Percentiles rank a stretch among this genome's conserved stretches.
Evolutionary conservation across 768 basidiomycete genomes (phyloP).

Genomic region (Auricularia heimuer): DNA sequence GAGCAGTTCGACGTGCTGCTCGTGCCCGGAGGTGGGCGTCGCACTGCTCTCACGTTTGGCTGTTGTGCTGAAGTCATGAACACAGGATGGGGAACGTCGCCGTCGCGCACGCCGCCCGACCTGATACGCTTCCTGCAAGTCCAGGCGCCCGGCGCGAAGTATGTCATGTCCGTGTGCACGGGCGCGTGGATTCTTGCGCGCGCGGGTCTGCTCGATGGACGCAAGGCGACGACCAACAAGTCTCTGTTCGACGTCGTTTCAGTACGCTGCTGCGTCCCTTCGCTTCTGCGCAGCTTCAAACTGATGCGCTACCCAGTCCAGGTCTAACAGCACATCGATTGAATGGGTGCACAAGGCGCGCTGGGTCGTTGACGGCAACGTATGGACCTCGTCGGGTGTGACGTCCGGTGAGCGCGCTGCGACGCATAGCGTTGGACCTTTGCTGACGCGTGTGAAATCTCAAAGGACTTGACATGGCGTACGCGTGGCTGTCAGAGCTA

Average conservation of each 20-base stretch:
- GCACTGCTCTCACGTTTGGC: too few species aligned
- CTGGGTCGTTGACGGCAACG: slow-evolving; percentile 39
- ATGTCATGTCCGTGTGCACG: neutral
- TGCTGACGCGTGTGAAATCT: too few species aligned
- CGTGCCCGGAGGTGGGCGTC: slow-evolving; percentile 6
- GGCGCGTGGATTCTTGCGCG: neutral
- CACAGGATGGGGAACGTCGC: neutral
- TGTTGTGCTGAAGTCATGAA: neutral
- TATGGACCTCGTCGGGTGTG: slow-evolving; percentile 42
- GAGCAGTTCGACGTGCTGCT: slow-evolving; percentile 9
- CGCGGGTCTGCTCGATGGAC: neutral
- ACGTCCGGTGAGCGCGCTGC: slow-evolving; percentile 24
- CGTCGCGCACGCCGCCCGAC: neutral
- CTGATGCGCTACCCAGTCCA: slow-evolving; percentile 9
- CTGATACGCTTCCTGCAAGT: neutral
- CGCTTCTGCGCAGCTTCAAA: neutral
- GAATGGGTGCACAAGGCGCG: slow-evolving; percentile 35
- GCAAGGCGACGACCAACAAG: neutral
- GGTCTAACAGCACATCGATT: slow-evolving; percentile 21
- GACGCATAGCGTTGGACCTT: too few species aligned
- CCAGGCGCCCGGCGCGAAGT: neutral
- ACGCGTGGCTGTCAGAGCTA: slow-evolving; percentile 22
- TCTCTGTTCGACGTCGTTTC: neutral
- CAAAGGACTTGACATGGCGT: slow-evolving; percentile 26
- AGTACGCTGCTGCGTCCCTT: neutral